A percentile compares a stretch with the other conserved stretches of the same genome.
Conservation (phyloP, 768 basidiomycete species). For the Omphalotus guepiniiformis region DNA sequence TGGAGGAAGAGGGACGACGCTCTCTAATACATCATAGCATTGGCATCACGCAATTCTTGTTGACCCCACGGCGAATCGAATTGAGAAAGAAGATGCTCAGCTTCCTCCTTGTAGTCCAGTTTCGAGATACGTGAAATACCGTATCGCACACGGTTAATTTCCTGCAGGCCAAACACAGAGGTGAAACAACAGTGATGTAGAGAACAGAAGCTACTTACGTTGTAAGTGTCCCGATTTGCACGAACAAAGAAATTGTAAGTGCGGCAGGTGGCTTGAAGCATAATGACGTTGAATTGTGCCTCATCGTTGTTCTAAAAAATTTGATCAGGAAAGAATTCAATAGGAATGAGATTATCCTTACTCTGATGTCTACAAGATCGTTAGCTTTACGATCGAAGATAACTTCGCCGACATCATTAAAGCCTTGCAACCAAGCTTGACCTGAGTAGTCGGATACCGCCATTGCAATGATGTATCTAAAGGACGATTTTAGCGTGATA, state of each 20-base stretch:
- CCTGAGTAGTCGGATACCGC: slow-evolving; percentile 88
- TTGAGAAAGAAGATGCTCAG: slow-evolving; percentile 50
- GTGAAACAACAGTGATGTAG: background rate
- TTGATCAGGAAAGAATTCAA: background rate
- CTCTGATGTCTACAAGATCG: slow-evolving; percentile 72
- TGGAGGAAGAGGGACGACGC: no score
- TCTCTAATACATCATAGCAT: no score
- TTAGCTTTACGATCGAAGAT: slow-evolving; percentile 79
- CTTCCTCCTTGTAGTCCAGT: slow-evolving; percentile 70
- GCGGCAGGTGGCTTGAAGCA: slow-evolving; percentile 63
- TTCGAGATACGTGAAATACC: slow-evolving; percentile 65
- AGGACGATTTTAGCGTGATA: slow-evolving; percentile 7
- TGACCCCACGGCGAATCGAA: slow-evolving; percentile 55
- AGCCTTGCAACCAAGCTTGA: slow-evolving; percentile 90
- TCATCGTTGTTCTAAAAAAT: slow-evolving; percentile 54
- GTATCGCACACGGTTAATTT: slow-evolving; percentile 77
- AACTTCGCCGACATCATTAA: slow-evolving; percentile 83
- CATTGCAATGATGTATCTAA: slow-evolving; percentile 77
- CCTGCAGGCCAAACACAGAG: slow-evolving; percentile 39
- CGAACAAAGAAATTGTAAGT: slow-evolving; percentile 81
- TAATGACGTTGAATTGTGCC: slow-evolving; percentile 46
- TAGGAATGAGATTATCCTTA: slow-evolving; percentile 19
- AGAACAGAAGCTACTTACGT: slow-evolving; percentile 45
- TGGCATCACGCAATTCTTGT: no score
- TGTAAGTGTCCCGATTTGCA: slow-evolving; percentile 83